These are phyloP conservation scores for Colletotrichum gigasporum DNA, from an alignment of 2,329 filamentous ascomycete genomes.

Conservation along the genomic window DNA sequence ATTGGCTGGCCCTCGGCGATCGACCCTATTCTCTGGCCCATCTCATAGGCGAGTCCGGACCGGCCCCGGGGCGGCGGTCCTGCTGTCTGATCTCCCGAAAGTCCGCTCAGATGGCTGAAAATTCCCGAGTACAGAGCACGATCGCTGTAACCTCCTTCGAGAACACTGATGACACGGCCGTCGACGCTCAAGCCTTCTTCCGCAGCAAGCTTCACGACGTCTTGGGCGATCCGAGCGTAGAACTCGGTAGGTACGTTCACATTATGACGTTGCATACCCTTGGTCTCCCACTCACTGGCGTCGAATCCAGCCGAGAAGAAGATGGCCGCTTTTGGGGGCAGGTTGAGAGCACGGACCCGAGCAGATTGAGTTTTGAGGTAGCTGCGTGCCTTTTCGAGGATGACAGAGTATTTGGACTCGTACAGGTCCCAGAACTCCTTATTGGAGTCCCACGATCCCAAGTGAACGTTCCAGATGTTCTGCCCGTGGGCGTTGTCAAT, in stretches of 20 bases:
- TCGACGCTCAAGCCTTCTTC: conserved; percentile 82
- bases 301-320: conserved; percentile 98
- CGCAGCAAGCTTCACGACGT: conserved; percentile 83
- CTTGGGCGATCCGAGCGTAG: conserved; percentile 88
- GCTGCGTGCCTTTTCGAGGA: conserved; percentile 82
- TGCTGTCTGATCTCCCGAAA: conserved; percentile 66
- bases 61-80: conserved; percentile 36
- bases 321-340: conserved; percentile 82
- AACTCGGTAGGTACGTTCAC: conserved; percentile 98
- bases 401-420: conserved; percentile 76
- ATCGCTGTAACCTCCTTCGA: conserved; percentile 97
- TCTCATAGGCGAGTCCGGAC: conserved; percentile 65
- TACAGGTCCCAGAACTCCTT: conserved; percentile 92
- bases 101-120: conserved; percentile 87
- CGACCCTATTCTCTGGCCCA: conserved; percentile 61
- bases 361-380: conserved; percentile 81
- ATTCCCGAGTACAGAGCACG: conserved; percentile 88
- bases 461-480: conserved; percentile 94
- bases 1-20: conserved; percentile 46
- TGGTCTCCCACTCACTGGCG: conserved; percentile 92
- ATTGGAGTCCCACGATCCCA: conserved; percentile 85
- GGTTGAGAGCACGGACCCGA: conserved; percentile 66
- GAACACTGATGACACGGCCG: conserved; percentile 88
- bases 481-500: conserved; percentile 95
- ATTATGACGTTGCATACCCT: conserved; percentile 93